Evolutionary conservation across 305 asterid species (phyloP), one percentile per base, ranked within the genome.

Genomic region (Ruellia speciosa): DNA sequence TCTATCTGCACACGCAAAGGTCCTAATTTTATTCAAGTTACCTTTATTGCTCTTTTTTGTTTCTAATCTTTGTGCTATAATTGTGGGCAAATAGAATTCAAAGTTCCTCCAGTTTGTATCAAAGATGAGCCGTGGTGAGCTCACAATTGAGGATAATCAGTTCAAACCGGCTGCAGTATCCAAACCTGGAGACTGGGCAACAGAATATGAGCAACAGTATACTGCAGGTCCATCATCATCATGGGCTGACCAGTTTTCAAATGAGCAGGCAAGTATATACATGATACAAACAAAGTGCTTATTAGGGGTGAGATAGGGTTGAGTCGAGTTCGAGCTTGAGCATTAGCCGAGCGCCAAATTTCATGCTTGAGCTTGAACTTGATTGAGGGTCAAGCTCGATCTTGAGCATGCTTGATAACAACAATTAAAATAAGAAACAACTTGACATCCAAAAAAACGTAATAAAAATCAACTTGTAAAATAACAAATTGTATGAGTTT

Each of bases 61-160:
- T 63, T 39, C 46, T 52, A 24, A 60, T 54, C 52, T 66, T 46
- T 73, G 31, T 17, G 18, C 4, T 24, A 4, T 51, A 51, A 9
- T 51, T 18, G 35, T 64, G 67, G 64, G 56, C 66, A 53, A 67
- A 63, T 63, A 94, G 99, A 94, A 87, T 73, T 94, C 99, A 46
- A 94, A 82, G 66, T 93, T 93, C 81, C 87, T 87, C 74, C 97
- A 89, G 79, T 89, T 93, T 75, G 92, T 94, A 51, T 89, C 99
- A 47, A 94, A 89, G 85, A 94, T 94, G 99, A 89, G 99, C 77
- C 97, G 96, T 46, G 99, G 99, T 57, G 99, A 94, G 80, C 74
- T 94, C 70, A 76, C 77, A 18, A 74, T 94, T 71, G 94, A 89
- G 80, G 99, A 87, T 70, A 90, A 89, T 77, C 94, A 94, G 77